Evolutionary conservation across 2,329 filamentous ascomycete species (phyloP).

Genomic region (Aspergillus tamarii): DNA sequence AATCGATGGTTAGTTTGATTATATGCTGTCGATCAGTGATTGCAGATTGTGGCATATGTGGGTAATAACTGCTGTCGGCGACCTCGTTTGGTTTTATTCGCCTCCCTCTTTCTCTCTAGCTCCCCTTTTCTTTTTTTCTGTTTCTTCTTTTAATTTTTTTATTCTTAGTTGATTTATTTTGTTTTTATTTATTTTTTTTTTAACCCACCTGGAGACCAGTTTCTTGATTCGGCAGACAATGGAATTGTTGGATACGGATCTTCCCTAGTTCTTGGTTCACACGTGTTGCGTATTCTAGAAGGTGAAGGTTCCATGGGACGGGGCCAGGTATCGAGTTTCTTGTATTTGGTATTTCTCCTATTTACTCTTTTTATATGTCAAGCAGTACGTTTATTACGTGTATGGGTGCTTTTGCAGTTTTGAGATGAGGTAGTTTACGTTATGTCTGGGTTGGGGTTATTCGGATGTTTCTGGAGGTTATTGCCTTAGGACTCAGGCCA

Average conservation of each 20-base stretch:
- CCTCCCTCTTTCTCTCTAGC: not conserved
- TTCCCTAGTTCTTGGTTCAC: constrained; percentile 7
- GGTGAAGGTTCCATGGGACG: constrained; percentile 7
- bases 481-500: no score
- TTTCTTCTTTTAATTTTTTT: not conserved
- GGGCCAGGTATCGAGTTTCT: not conserved
- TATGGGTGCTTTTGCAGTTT: no score
- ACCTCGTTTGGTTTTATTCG: constrained; percentile 12
- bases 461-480: no score
- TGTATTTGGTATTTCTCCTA: not conserved
- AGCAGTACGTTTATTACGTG: no score
- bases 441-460: no score
- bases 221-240: not conserved
- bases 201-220: not conserved
- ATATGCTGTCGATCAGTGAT: constrained; percentile 33
- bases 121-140: not conserved
- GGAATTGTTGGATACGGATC: not conserved
- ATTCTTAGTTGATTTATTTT: no score
- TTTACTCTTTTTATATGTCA: no score
- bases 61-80: constrained; percentile 13
- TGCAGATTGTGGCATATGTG: constrained; percentile 14
- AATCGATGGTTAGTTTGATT: constrained; percentile 29
- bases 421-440: no score
- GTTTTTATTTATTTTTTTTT: not conserved
- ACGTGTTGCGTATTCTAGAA: constrained; percentile 6